Evolutionary conservation across 345 rosid species (phyloP).

Genomic region (Draba incana): DNA sequence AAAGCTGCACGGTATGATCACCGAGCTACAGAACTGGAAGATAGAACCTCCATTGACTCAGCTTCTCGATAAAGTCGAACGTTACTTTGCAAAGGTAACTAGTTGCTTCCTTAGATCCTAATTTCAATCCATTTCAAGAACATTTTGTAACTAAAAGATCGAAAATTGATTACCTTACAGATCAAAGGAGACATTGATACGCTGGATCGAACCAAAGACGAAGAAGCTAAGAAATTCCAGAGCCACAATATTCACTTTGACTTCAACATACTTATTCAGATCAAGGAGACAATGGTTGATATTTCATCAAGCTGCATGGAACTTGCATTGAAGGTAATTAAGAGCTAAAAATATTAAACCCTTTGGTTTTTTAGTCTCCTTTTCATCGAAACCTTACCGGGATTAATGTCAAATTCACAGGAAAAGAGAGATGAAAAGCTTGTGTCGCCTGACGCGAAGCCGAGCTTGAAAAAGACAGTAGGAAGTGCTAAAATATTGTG

Average conservation of each 20-base stretch:
- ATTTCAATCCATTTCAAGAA: neutral
- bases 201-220: constrained; percentile 81
- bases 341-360: neutral
- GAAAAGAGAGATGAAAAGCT: constrained; percentile 64
- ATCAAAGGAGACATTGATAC: constrained; percentile 76
- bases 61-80: constrained; percentile 79
- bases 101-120: neutral
- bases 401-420: constrained; percentile 40
- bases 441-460: constrained; percentile 36
- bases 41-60: constrained; percentile 62
- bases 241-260: constrained; percentile 73
- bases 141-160: neutral
- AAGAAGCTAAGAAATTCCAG: constrained; percentile 73
- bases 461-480: constrained; percentile 42
- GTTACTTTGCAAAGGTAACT: constrained; percentile 77
- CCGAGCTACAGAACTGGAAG: constrained; percentile 70
- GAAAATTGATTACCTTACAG: constrained; percentile 38
- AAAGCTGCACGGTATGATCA: constrained; percentile 56
- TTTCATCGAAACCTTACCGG: neutral
- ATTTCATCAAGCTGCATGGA: constrained; percentile 89
- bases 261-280: constrained; percentile 62
- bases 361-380: neutral
- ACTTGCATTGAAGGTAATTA: constrained; percentile 69
- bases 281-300: constrained; percentile 89
- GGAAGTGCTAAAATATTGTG: constrained; percentile 61